Evolutionary conservation across 2,329 filamentous ascomycete species (phyloP).

Genomic region (Teratosphaeria epicoccoides): DNA sequence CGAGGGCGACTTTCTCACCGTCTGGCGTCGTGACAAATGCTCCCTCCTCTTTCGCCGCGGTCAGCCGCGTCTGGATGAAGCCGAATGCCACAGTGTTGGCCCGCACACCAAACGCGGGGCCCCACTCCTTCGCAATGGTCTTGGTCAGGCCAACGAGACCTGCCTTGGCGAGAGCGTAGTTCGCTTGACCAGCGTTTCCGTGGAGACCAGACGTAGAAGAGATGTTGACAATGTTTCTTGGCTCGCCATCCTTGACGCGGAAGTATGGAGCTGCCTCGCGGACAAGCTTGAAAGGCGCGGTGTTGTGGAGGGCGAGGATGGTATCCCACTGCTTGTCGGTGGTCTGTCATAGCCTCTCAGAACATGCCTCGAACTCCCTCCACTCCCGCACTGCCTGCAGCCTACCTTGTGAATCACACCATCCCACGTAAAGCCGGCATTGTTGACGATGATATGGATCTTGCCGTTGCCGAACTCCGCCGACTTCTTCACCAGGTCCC

Average conservation of each 20-base stretch:
- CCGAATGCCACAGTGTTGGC: constrained; percentile 80
- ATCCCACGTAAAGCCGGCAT: constrained; percentile 88
- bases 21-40: constrained; percentile 67
- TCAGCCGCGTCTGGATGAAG: constrained; percentile 67
- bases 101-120: constrained; percentile 68
- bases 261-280: constrained; percentile 76
- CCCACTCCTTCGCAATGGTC: constrained; percentile 87
- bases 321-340: constrained; percentile 86
- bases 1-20: constrained; percentile 63
- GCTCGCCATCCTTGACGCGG: constrained; percentile 71
- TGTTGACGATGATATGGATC: constrained; percentile 86
- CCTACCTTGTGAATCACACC: constrained; percentile 72
- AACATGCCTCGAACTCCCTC: neutral
- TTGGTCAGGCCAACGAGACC: constrained; percentile 75
- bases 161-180: constrained; percentile 78
- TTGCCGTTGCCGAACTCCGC: constrained; percentile 76
- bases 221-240: constrained; percentile 73
- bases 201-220: constrained; percentile 70
- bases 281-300: constrained; percentile 74
- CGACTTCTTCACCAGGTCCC: constrained; percentile 59
- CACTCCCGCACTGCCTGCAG: neutral
- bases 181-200: constrained; percentile 84
- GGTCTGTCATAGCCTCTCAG: constrained; percentile 40
- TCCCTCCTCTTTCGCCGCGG: constrained; percentile 73
- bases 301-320: constrained; percentile 73